These are phyloP conservation scores for Gigaspora rosea DNA, from an alignment of 192 early-diverging fungal species.

Conservation along the genomic window DNA sequence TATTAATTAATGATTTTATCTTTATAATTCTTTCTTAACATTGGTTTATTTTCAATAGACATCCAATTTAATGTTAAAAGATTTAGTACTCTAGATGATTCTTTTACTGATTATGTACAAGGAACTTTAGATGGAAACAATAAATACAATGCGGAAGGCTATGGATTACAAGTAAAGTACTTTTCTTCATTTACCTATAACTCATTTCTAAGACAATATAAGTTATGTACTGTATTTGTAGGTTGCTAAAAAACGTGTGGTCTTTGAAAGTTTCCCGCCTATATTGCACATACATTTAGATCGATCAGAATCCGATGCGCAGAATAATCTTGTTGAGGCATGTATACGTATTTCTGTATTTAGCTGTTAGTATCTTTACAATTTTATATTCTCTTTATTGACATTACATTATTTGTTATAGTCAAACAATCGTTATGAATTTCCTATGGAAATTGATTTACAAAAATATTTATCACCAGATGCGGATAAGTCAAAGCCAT, in stretches of 20 bases:
- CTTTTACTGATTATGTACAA: constrained; percentile 87
- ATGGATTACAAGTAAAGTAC: constrained; percentile 71
- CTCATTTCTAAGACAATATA: background rate
- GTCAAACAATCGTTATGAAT: constrained; percentile 96
- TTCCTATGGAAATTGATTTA: constrained; percentile 84
- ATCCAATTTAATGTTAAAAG: constrained; percentile 98
- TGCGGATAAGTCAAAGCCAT: constrained; percentile 61
- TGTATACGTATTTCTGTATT: background rate
- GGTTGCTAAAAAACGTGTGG: constrained; percentile 95
- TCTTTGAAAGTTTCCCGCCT: constrained; percentile 90
- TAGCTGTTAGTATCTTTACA: background rate
- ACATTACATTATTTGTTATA: background rate
- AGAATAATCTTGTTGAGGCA: constrained; percentile 82
- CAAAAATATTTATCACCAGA: constrained; percentile 74
- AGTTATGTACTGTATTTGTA: constrained; percentile 16
- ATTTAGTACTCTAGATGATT: constrained; percentile 79
- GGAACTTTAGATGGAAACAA: constrained; percentile 95
- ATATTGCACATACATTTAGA: constrained; percentile 96
- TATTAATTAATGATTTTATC: background rate
- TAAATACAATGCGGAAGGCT: constrained; percentile 92
- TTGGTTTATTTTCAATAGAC: constrained; percentile 55
- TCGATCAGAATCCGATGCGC: constrained; percentile 96
- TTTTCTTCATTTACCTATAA: background rate
- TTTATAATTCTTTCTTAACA: background rate
- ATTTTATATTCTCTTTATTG: background rate